Base-by-base conservation (phyloP, 106 monocot genomes). In the Allium fistulosum region DNA sequence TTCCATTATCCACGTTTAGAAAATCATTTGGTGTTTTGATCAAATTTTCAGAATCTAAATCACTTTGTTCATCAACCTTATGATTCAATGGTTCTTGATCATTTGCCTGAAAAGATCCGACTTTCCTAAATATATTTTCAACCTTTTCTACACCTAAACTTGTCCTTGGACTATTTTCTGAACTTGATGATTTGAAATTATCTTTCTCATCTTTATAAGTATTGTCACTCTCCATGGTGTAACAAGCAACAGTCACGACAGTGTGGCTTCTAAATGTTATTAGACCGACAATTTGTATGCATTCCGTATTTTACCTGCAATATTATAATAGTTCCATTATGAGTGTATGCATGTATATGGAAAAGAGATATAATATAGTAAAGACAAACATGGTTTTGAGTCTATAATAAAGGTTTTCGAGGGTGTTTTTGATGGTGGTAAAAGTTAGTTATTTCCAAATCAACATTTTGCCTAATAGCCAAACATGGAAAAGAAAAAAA, bases 181-280 rank as follows among this genome's bases (percentile, higher is more conserved):
- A 52, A 66, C 53, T 48, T 27, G 66, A 22, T 37, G 17, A 22
- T 61, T 37, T 55, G 46, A 13, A 51, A 10, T 53, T 28, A 49
- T 64, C 68, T 26, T 79, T 76, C 64, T 81, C 81, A 66, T 70
- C 55, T 11, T 55, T 51, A 49, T 51, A 63, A 45, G 13, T 58
- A 48, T 53, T 58, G 16, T 59, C 74, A 26, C 22, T 53, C 16
- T 73, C 73, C 73, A 73, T 73, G 17, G 17, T 73, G 17, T 49
- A 50, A 62, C 10, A 46, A 47, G 49, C 17, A 18, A 48, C 3
- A 7, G 50, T 50, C 49, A 51, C 13, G 11, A 66, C 8, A 51
- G 13, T 16, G 10, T 66, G 46, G 10, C 51, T 14, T 66, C 66
- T 52, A 66, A 17, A 50, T 49, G 49, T 49, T 50, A 15, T 48